A percentile compares a stretch with the other conserved stretches of the same genome.
Evolutionary conservation across 140 eudicot genomes (phyloP).

Genomic region (Cichorium intybus): DNA sequence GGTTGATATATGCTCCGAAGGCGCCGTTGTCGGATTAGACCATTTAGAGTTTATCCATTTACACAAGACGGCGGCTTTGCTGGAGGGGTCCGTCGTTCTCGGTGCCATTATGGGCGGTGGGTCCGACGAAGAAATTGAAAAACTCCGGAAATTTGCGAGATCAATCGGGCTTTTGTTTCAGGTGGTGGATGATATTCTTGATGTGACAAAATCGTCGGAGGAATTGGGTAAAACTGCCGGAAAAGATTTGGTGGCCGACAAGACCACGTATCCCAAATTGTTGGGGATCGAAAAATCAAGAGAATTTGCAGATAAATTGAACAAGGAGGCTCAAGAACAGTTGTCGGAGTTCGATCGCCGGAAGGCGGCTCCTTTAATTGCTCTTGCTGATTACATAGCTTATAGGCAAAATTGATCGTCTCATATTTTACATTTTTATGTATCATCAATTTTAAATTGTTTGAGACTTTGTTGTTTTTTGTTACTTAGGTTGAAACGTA

Average conservation of each 20-base stretch:
- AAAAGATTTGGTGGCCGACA: constrained; percentile 65
- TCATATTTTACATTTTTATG: not conserved
- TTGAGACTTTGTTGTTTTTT: not conserved
- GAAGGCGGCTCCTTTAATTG: constrained; percentile 62
- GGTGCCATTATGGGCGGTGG: constrained; percentile 81
- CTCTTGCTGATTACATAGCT: constrained; percentile 70
- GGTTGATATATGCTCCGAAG: constrained; percentile 64
- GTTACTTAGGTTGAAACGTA: not conserved
- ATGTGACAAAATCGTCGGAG: constrained; percentile 56
- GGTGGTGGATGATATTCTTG: constrained; percentile 69
- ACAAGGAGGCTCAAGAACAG: constrained; percentile 51
- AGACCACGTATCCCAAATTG: constrained; percentile 60
- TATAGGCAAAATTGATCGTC: constrained; percentile 43
- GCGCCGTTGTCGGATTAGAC: constrained; percentile 51
- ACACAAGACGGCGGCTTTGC: constrained; percentile 71
- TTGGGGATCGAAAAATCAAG: constrained; percentile 62
- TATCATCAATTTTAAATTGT: not conserved
- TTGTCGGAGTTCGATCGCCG: constrained; percentile 45
- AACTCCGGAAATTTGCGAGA: constrained; percentile 46
- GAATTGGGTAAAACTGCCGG: constrained; percentile 79
- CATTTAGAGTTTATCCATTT: constrained; percentile 56
- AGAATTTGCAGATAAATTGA: constrained; percentile 58
- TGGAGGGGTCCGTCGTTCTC: constrained; percentile 62
- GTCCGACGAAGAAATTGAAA: constrained; percentile 46
- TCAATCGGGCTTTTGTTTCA: constrained; percentile 69